These are phyloP conservation scores for Arthrinium puccinioides DNA, from an alignment of 2,329 filamentous ascomycete genomes.

Conservation along the genomic window DNA sequence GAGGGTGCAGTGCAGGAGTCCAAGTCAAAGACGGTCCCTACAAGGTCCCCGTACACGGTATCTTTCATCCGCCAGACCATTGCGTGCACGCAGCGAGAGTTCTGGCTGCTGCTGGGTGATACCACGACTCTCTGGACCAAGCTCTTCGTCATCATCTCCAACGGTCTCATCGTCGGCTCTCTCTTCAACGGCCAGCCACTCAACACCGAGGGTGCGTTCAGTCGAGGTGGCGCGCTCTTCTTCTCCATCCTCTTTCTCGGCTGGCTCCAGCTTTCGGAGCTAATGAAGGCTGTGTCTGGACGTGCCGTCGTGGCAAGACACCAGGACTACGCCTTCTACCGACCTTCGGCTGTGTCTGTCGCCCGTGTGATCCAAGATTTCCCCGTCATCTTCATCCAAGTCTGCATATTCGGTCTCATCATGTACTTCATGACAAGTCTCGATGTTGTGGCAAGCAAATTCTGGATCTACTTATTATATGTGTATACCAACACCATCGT, in stretches of 20 bases:
- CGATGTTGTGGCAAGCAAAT: conserved; percentile 56
- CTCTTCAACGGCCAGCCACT: conserved; percentile 64
- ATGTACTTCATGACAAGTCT: conserved; percentile 76
- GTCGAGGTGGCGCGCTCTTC: conserved; percentile 39
- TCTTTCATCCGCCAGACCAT: conserved; percentile 65
- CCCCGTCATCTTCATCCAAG: conserved; percentile 54
- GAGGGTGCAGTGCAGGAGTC: conserved; percentile 56
- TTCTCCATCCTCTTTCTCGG: conserved; percentile 47
- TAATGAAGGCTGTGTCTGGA: conserved; percentile 70
- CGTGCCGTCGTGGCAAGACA: conserved; percentile 50
- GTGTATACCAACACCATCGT: conserved; percentile 27
- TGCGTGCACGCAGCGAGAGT: conserved; percentile 63
- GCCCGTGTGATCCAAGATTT: conserved; percentile 53
- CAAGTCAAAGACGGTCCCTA: conserved; percentile 60
- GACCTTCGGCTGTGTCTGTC: conserved; percentile 48
- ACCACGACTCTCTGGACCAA: conserved; percentile 71
- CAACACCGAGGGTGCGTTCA: conserved; percentile 57
- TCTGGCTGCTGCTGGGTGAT: conserved; percentile 73
- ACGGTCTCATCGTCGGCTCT: conserved; percentile 67
- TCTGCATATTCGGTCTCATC: conserved; percentile 61
- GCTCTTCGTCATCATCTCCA: conserved; percentile 69
- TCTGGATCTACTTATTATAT: conserved; percentile 59
- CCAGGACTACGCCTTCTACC: conserved; percentile 42
- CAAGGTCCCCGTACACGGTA: conserved; percentile 70
- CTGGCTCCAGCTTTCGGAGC: conserved; percentile 67